These are phyloP conservation scores for Ceratocystis destructans DNA, from an alignment of 2,329 filamentous ascomycete genomes.

Conservation along the genomic window DNA sequence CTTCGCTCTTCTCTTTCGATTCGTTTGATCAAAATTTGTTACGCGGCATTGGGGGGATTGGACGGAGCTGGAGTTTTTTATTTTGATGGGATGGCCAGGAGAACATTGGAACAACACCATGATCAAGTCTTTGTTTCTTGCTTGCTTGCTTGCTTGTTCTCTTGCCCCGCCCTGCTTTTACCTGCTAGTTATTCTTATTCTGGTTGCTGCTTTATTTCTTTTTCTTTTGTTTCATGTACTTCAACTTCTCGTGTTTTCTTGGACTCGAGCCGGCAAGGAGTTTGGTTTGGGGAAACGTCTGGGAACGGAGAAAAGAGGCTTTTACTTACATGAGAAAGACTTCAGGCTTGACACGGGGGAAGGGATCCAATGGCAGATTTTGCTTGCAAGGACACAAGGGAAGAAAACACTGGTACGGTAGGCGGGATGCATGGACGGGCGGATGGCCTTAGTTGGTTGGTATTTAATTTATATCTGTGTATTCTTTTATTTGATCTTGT, in stretches of 20 bases:
- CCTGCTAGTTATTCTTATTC: slow-evolving; percentile 15
- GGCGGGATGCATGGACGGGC: background rate
- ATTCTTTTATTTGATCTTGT: background rate
- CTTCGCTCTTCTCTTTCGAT: slow-evolving; percentile 16
- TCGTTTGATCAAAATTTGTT: slow-evolving; percentile 12
- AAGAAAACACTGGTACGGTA: background rate
- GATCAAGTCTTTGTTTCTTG: slow-evolving; percentile 9
- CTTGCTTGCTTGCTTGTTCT: slow-evolving; percentile 15
- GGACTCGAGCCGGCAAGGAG: background rate
- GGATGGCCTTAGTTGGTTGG: background rate
- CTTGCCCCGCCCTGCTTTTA: too few relatives aligned
- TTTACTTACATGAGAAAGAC: too few relatives aligned
- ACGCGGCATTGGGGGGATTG: slow-evolving; percentile 12
- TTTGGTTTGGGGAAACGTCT: background rate
- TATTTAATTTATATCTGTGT: slow-evolving; percentile 1
- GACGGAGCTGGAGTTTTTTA: slow-evolving; percentile 18
- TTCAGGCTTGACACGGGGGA: background rate
- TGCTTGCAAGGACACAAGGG: background rate
- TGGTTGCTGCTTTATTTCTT: slow-evolving; percentile 10
- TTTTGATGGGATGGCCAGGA: slow-evolving; percentile 13
- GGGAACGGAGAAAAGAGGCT: background rate
- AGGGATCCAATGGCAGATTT: background rate
- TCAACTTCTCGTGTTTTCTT: background rate
- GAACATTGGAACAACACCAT: background rate
- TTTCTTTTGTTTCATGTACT: slow-evolving; percentile 8